Evolutionary conservation across 345 rosid genomes (phyloP).

Genomic region (Dovyalis caffra): DNA sequence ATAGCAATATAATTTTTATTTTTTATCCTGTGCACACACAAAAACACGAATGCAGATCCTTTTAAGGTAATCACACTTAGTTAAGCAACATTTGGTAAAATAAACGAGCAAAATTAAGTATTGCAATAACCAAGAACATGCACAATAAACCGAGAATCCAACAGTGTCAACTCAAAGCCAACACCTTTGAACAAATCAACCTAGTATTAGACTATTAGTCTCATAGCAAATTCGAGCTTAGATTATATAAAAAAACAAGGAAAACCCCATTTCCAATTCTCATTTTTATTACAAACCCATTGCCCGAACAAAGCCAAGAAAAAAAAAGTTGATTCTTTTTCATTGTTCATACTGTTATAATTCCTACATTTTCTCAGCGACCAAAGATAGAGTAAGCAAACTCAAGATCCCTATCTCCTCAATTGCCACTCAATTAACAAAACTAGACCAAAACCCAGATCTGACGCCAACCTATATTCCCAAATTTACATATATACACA

Average conservation of each 20-base stretch:
- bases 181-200: neutral
- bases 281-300: neutral
- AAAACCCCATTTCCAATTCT: neutral
- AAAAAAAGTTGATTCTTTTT: neutral
- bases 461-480: neutral
- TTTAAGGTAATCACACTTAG: neutral
- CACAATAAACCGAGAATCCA: neutral
- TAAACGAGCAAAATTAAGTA: neutral
- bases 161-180: neutral
- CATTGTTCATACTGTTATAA: neutral
- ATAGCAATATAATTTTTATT: neutral
- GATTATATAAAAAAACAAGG: neutral
- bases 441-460: slow-evolving; percentile 13
- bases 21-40: neutral
- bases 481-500: neutral
- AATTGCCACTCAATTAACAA: neutral
- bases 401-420: slow-evolving; percentile 1
- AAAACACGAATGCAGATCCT: neutral
- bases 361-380: neutral
- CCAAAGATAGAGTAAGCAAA: neutral
- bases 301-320: neutral
- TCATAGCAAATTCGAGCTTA: neutral
- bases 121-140: neutral
- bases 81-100: neutral
- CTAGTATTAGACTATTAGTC: neutral